Conservation (phyloP, 495 filamentous ascomycete genomes). For the Daldinia decipiens region DNA sequence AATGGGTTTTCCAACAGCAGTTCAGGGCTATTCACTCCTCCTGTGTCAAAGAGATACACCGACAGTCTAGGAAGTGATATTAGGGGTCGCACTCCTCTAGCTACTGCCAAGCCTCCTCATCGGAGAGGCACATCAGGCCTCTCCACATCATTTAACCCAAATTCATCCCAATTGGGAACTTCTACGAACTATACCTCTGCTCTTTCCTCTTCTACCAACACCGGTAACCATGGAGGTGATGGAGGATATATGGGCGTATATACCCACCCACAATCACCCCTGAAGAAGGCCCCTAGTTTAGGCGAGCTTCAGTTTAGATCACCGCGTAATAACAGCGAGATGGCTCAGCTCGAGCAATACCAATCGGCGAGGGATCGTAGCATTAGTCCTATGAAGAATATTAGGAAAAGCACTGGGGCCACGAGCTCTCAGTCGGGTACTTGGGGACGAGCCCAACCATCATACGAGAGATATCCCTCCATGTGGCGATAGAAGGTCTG, state of each 20-base stretch:
- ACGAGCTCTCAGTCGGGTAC: conserved; percentile 19
- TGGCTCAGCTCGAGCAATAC: conserved; percentile 62
- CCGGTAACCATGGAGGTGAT: conserved; percentile 28
- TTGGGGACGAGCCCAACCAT: conserved; percentile 36
- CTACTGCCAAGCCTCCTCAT: conserved; percentile 22
- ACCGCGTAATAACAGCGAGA: conserved; percentile 64
- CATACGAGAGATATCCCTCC: conserved; percentile 57
- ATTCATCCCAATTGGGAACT: conserved; percentile 31
- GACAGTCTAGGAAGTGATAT: conserved; percentile 34
- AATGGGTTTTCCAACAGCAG: conserved; percentile 35
- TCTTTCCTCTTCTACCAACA: conserved; percentile 27
- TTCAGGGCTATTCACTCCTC: conserved; percentile 49
- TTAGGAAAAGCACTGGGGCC: conserved; percentile 44
- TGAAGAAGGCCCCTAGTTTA: conserved; percentile 70
- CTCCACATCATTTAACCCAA: conserved; percentile 40
- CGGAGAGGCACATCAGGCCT: conserved; percentile 36
- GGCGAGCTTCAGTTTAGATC: conserved; percentile 55
- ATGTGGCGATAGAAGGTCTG: conserved; percentile 35
- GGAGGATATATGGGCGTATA: conserved; percentile 85
- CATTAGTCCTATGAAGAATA: conserved; percentile 40
- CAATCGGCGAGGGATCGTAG: conserved; percentile 42
- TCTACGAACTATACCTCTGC: conserved; percentile 33
- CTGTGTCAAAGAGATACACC: conserved; percentile 36
- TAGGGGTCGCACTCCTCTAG: conserved; percentile 29
- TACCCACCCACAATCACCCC: conserved; percentile 81